phyloP scores from a whole-genome alignment of 495 filamentous ascomycete genomes.

The Lasiosphaeris hirsuta region DNA sequence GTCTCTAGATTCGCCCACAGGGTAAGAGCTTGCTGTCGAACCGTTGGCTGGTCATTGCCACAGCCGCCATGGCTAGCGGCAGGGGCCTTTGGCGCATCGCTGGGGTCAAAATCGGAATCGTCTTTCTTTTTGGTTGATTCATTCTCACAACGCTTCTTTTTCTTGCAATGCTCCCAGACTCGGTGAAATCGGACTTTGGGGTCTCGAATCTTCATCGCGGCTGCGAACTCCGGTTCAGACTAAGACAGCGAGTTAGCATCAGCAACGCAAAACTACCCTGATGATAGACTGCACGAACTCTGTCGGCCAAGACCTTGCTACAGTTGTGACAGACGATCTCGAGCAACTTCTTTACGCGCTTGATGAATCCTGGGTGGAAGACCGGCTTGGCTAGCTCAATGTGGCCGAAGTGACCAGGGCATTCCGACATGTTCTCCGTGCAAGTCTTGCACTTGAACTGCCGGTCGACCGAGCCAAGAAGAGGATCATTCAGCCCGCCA shows the following conservation, averaged over 20 bases:
- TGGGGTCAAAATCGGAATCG: slow-evolving; percentile 48
- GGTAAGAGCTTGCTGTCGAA: slow-evolving; percentile 80
- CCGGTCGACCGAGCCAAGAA: slow-evolving; percentile 90
- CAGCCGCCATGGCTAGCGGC: slow-evolving; percentile 75
- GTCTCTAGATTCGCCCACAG: slow-evolving; percentile 55
- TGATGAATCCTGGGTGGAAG: slow-evolving; percentile 93
- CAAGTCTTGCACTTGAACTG: slow-evolving; percentile 93
- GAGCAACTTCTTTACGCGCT: slow-evolving; percentile 95
- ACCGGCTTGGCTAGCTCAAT: slow-evolving; percentile 94
- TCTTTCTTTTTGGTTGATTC: slow-evolving; percentile 61
- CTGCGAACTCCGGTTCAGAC: slow-evolving; percentile 77
- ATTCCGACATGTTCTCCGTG: slow-evolving; percentile 88
- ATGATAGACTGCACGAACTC: slow-evolving; percentile 70
- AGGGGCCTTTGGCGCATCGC: slow-evolving; percentile 46
- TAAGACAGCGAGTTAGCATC: slow-evolving; percentile 65
- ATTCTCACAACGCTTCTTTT: slow-evolving; percentile 75
- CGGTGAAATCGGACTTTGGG: slow-evolving; percentile 89
- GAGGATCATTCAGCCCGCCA: slow-evolving; percentile 87
- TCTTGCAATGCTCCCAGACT: slow-evolving; percentile 85
- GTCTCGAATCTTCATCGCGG: slow-evolving; percentile 78
- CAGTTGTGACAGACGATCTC: slow-evolving; percentile 98
- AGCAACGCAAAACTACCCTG: slow-evolving; percentile 43
- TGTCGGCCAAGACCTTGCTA: slow-evolving; percentile 89
- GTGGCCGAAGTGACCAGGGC: slow-evolving; percentile 95
- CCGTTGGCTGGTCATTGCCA: slow-evolving; percentile 82